A percentile compares a stretch with the other conserved stretches of the same genome.
Evolutionary conservation across 2,329 filamentous ascomycete species (phyloP).

Genomic region (Pseudovirgaria hyperparasitica): DNA sequence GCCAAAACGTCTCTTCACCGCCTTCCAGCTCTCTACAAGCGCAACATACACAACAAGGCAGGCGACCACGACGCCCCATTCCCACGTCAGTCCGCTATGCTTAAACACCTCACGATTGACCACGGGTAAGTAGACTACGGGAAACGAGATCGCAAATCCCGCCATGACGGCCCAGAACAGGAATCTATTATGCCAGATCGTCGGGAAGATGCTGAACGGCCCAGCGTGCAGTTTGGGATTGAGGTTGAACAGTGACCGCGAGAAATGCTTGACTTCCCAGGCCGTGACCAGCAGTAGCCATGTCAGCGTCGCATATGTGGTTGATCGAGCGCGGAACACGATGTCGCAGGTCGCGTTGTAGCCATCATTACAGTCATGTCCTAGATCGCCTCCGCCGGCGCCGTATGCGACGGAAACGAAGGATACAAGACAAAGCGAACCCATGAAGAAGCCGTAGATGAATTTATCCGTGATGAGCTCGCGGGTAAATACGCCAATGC

Average conservation of each 20-base stretch:
- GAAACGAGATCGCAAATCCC: conserved; percentile 29
- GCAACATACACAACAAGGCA: conserved; percentile 28
- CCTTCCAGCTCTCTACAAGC: conserved; percentile 33
- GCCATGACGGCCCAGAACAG: conserved; percentile 31
- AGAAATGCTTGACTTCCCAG: conserved; percentile 35
- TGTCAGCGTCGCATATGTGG: conserved; percentile 32
- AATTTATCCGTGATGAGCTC: conserved; percentile 36
- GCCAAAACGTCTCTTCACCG: conserved; percentile 25
- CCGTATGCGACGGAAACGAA: conserved; percentile 33
- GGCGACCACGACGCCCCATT: conserved; percentile 32
- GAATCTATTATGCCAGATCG: conserved; percentile 30
- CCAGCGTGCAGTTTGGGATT: conserved; percentile 20
- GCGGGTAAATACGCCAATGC: conserved; percentile 30
- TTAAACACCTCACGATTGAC: conserved; percentile 35
- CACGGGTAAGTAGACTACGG: conserved; percentile 32
- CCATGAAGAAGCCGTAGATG: conserved; percentile 36
- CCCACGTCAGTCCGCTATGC: conserved; percentile 30
- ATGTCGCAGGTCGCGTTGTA: conserved; percentile 29
- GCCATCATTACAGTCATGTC: conserved; percentile 30
- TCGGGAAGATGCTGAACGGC: conserved; percentile 23
- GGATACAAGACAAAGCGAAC: conserved; percentile 29
- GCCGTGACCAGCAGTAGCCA: conserved; percentile 33
- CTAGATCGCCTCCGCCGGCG: conserved; percentile 28
- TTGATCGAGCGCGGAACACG: conserved; percentile 32
- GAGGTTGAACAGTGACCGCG: conserved; percentile 32